Base-by-base conservation (phyloP, 2,329 filamentous ascomycete species). In the Sarocladium kiliense region DNA sequence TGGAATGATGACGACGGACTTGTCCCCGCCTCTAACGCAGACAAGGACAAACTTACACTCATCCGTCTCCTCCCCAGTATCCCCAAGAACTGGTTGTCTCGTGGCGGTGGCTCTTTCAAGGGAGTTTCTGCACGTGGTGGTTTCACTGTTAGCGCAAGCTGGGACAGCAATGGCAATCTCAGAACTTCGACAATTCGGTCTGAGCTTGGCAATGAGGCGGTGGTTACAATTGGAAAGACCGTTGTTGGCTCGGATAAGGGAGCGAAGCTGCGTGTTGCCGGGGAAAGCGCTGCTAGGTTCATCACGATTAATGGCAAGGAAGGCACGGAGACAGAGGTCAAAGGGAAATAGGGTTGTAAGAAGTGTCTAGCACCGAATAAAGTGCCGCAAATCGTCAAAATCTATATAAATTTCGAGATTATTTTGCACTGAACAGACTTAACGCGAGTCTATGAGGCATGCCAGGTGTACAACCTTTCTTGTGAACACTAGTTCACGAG, bases 1-100 rank as follows among this genome's bases (percentile, higher is more conserved):
- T 53, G 30, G 21, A 41, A 53, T 34, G 50, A 53, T 4, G 21
- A 53, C 10, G 50, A 27, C 30, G 50, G 41, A 16, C 32, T 53
- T 16, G 50, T 41, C 21, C 23, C 50, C 32, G 50, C 50, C 21
- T 25, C 50, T 2, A 53, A 41, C 23, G n/a, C 50, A 10, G 50
- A 53, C 32, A 30, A 25, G 23, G 50, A 53, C 25, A 39, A 41
- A 27, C 5, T 53, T 12, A 39, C 32, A 3, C 50, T 53, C 36
- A 39, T 53, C 34, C 50, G 50, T 21, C 50, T 53, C 3, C 50
- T 53, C 5, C 50, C 50, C 32, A 53, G 50, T n/a, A 18, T 53
- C 5, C 50, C 50, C 10, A n/a, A 39, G 25, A 34, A 53, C 32
- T 53, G 50, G 50, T 21, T 41, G 3, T 25, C 50, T 14, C 32